Evolutionary conservation across 2,329 filamentous ascomycete species (phyloP), one percentile per base, ranked within the genome.

Genomic region (Raffaelea albimanens): DNA sequence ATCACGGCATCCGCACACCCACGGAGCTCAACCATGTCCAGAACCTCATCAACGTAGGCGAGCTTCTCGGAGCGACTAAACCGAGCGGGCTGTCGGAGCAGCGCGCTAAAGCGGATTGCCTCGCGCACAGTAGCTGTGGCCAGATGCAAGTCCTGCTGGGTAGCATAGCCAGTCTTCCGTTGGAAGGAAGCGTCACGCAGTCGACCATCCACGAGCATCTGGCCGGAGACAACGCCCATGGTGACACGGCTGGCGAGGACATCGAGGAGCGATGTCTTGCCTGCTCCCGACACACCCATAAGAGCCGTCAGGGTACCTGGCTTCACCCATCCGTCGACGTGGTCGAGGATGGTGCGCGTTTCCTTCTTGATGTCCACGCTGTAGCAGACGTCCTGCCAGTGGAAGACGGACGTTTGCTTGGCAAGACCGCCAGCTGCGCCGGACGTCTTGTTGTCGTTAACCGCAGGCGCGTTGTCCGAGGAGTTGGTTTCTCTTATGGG

Each of bases 291-390:
- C 8, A 90, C 87, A 67, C 88, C 86, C 89, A 95, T 95, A 2
- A 95, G 73, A 33, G 88, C 89, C 14, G 89, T 95, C 46, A 95
- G 65, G 18, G 87, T 95, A 52, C 90, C 90, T 3, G 90, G 90
- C 65, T 94, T 93, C 50, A 96, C 88, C 86, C 87, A 95, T 29
- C 90, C 90, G 59, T 94, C 86, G n/a, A 95, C 86, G 53, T 93
- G 72, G 57, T 95, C 83, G 51, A 96, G 69, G 58, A 96, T 85
- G 43, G 83, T 80, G 19, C 88, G 78, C 2, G 73, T 68, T 57
- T 91, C 81, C 10, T 72, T 72, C 71, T 94, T 95, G 67, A 95
- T 90, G 64, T 87, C 84, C 64, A 82, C 71, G 49, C 81, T 72
- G 58, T 77, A 95, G 67, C 83, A 89, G 2, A 95, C 83, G 56